Evolutionary conservation across 148 eudicot species (phyloP), one percentile per base, ranked within the genome.

Genomic region (Cornus florida): DNA sequence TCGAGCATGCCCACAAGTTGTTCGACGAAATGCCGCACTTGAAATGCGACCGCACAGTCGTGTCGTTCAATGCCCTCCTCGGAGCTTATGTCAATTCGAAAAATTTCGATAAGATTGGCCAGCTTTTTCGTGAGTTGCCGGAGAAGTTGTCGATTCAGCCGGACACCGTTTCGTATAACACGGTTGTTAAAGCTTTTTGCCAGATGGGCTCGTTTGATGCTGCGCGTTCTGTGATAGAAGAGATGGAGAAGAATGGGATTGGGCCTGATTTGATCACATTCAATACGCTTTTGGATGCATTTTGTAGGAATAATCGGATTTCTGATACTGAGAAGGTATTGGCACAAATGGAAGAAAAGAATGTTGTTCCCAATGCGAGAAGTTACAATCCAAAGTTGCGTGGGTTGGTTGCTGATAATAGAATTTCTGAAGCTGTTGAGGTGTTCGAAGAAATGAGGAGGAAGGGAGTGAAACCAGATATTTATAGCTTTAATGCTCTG

Each of bases 11-110:
- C 12, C 81, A 60, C 35, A 82, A 91, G 76, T 64, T 91, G 93
- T 91, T 91, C 78, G 97, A 91, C 13, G 93, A 93, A 90, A 83
- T 93, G 93, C 88, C 95, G 33, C 41, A 83, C 4, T 64, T 82
- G 72, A 83, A 83, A 0, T 88, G 92, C 68, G 31, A 39, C 8
- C 86, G 91, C n/a, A 86, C 91, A 8, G 90, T 90, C 1, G 11
- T 35, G 50, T 89, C 92, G 0, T 86, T 88, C 48, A 93, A 93
- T 78, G 88, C 91, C 76, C 87, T 93, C 7, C 84, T 93, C 79
- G 78, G 76, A 0, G 91, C 91, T 39, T 87, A 93, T 73, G 84
- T 91, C 65, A 82, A 72, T 56, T 78, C 89, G 3, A 82, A 82
- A 83, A 80, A 87, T 4, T 88, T 74, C 31, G 92, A 86, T 64